Percentiles rank a stretch among this genome's conserved stretches.
Evolutionary conservation across 257 asterid genomes (phyloP).

Genomic region (Jaltomata sinuosa): DNA sequence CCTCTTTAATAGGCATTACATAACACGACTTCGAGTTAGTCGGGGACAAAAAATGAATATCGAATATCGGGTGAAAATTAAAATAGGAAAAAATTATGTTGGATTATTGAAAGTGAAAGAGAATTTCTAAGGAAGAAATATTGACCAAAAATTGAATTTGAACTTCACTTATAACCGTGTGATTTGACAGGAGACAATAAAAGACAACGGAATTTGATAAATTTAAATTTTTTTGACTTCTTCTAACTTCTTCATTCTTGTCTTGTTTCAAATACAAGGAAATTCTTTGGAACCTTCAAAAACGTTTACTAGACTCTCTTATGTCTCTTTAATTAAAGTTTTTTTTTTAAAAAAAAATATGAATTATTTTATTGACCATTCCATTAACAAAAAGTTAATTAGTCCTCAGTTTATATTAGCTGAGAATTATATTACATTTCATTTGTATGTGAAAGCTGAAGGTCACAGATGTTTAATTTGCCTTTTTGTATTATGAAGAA

Average conservation of each 20-base stretch:
- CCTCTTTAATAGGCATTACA: too few species aligned
- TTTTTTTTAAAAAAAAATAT: too few species aligned
- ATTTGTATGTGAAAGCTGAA: too few species aligned
- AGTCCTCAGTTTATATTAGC: too few species aligned
- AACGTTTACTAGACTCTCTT: conserved; percentile 10
- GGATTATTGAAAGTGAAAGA: not conserved
- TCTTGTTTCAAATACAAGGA: not conserved
- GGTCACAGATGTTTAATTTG: too few species aligned
- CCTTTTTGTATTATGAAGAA: too few species aligned
- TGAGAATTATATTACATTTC: too few species aligned
- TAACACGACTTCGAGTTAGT: too few species aligned
- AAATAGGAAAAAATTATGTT: not conserved
- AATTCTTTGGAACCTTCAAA: conserved; percentile 13
- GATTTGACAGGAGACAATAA: conserved; percentile 13
- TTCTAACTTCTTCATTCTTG: not conserved
- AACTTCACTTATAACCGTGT: not conserved
- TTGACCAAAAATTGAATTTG: conserved; percentile 7
- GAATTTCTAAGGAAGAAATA: not conserved
- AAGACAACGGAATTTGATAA: not conserved
- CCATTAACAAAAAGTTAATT: too few species aligned
- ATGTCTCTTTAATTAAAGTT: not conserved
- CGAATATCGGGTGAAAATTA: not conserved
- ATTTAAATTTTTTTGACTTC: conserved; percentile 7
- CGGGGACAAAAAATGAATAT: accelerated
- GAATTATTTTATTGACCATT: too few species aligned